Percentiles rank a stretch among this genome's conserved stretches.
Evolutionary conservation across 495 filamentous ascomycete species (phyloP).

Genomic region (Penicillium chermesinum): DNA sequence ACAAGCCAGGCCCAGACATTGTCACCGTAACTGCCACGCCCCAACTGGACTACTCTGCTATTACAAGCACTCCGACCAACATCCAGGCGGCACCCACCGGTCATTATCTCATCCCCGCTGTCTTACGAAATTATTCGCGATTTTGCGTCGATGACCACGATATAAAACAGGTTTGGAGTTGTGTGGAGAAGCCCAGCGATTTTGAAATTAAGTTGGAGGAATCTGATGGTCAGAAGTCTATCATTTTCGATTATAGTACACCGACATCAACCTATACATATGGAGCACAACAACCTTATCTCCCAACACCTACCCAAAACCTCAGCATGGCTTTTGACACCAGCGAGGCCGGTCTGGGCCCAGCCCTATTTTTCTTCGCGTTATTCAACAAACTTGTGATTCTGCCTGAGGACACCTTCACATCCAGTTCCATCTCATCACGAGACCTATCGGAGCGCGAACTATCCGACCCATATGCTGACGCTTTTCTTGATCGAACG

Average conservation of each 20-base stretch:
- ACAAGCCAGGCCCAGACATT: constrained; percentile 30
- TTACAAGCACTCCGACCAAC: constrained; percentile 52
- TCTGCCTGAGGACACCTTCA: constrained; percentile 49
- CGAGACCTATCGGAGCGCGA: constrained; percentile 27
- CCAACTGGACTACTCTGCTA: constrained; percentile 59
- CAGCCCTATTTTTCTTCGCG: constrained; percentile 68
- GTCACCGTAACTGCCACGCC: constrained; percentile 51
- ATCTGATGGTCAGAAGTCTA: constrained; percentile 17
- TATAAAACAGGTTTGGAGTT: constrained; percentile 67
- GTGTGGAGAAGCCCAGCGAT: constrained; percentile 36
- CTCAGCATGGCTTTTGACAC: constrained; percentile 63
- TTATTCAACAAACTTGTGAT: constrained; percentile 81
- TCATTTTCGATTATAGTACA: constrained; percentile 21
- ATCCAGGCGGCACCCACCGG: constrained; percentile 61
- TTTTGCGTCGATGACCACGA: constrained; percentile 60
- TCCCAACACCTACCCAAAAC: constrained; percentile 38
- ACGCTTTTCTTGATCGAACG: constrained; percentile 30
- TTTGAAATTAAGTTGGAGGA: constrained; percentile 36
- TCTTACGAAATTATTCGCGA: constrained; percentile 52
- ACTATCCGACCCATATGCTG: constrained; percentile 1
- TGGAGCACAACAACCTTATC: constrained; percentile 65
- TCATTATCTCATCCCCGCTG: constrained; percentile 54
- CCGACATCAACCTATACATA: constrained; percentile 49
- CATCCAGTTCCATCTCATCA: constrained; percentile 27
- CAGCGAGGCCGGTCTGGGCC: constrained; percentile 56